Conservation (phyloP, 1,284 basidiomycete genomes). For the Ustilago nuda region DNA sequence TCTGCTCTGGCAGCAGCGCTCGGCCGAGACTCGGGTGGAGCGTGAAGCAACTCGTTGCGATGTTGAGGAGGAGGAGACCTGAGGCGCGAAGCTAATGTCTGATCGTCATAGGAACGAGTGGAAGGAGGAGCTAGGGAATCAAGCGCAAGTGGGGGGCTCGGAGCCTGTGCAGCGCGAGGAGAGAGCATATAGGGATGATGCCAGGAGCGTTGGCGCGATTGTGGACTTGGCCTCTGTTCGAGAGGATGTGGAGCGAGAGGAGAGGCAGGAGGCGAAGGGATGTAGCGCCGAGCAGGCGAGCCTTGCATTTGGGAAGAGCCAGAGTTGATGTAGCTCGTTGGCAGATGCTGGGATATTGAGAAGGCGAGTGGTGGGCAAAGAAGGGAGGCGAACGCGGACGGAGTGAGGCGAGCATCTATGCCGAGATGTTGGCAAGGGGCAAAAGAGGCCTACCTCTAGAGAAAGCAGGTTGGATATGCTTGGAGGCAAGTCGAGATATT, state of each 20-base stretch:
- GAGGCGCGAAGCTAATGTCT: conserved; percentile 4
- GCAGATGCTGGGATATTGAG: neutral
- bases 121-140: conserved; percentile 13
- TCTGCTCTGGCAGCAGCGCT: conserved; percentile 26
- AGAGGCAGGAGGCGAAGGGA: conserved; percentile 9
- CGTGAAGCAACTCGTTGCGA: conserved; percentile 24
- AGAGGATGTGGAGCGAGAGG: conserved; percentile 1
- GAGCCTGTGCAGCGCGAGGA: conserved; percentile 15
- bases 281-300: conserved; percentile 28
- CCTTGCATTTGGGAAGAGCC: conserved; percentile 20
- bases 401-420: conserved; percentile 46
- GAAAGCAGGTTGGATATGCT: neutral
- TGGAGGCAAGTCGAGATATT: neutral
- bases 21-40: conserved; percentile 12
- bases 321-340: neutral
- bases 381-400: conserved; percentile 36
- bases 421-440: conserved; percentile 18
- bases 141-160: conserved; percentile 24
- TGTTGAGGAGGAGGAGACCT: conserved; percentile 27
- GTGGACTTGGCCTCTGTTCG: conserved; percentile 37
- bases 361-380: conserved; percentile 16
- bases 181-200: conserved; percentile 45
- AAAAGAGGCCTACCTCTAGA: conserved; percentile 4
- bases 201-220: conserved; percentile 44
- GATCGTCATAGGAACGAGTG: conserved; percentile 17